A percentile compares a stretch with the other conserved stretches of the same genome.
phyloP scores from a whole-genome alignment of 495 filamentous ascomycete species.

The Aspergillus hancockii region DNA sequence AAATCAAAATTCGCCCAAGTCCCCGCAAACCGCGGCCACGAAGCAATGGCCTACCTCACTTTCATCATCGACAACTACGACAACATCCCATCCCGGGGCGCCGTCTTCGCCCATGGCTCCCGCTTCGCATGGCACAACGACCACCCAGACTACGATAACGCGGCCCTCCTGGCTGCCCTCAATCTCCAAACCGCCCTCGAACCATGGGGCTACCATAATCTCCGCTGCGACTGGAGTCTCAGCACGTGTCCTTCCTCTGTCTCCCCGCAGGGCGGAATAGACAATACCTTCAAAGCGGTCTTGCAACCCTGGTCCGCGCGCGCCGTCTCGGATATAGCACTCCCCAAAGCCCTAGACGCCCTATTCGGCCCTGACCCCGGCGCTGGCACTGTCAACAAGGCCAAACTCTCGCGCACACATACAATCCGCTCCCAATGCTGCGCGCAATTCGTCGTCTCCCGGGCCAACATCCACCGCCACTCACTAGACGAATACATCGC shows the following conservation, averaged over 20 bases:
- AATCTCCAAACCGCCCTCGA: constrained; percentile 33
- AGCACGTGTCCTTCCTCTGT: constrained; percentile 35
- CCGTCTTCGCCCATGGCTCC: constrained; percentile 47
- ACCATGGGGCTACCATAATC: constrained; percentile 43
- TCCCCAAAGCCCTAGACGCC: neutral
- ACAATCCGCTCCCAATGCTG: constrained; percentile 45
- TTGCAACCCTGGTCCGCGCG: constrained; percentile 43
- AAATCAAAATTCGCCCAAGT: constrained; percentile 47
- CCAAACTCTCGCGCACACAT: constrained; percentile 32
- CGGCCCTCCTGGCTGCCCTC: constrained; percentile 34
- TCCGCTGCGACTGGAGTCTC: constrained; percentile 49
- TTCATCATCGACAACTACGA: constrained; percentile 70
- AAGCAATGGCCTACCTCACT: constrained; percentile 67
- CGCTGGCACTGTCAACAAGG: neutral
- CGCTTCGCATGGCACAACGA: constrained; percentile 51
- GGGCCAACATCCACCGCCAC: constrained; percentile 38
- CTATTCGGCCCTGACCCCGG: neutral
- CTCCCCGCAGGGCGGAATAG: constrained; percentile 39
- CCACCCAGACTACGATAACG: constrained; percentile 42
- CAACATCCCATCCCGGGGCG: constrained; percentile 48
- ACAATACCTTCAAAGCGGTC: constrained; percentile 36
- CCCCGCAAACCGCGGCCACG: constrained; percentile 65
- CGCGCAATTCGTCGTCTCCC: constrained; percentile 45
- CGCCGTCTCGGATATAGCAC: constrained; percentile 31
- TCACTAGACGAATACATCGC: constrained; percentile 40